Evolutionary conservation across 2,329 filamentous ascomycete genomes (phyloP), one percentile per base, ranked within the genome.

Genomic region (Periglandula ipomoeae): DNA sequence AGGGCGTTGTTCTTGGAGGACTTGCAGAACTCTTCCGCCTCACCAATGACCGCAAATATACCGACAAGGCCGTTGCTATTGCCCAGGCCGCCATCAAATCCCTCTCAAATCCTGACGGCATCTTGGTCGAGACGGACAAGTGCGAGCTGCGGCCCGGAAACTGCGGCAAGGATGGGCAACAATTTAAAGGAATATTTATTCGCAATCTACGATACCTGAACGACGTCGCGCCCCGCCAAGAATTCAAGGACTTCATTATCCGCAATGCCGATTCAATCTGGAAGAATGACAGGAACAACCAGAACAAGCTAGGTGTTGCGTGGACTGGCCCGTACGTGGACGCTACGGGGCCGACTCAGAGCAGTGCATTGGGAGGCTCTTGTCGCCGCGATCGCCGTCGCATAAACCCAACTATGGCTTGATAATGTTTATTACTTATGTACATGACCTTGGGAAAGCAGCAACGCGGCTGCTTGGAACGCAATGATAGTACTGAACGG

Each of bases 131-230:
- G 56, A 56, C 58, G 8, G 64, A 63, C 52, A 54, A 61, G 32
- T 69, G 66, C 49, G 66, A 69, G 51, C 57, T 60, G 17, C 50
- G 54, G 13, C 45, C 53, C 8, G 61, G 61, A 37, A 55, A 67
- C 53, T 77, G 71, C 47, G 70, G 67, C 10, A 61, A 58, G 17
- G 75, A 82, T 51, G 75, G 71, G 1, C 71, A 77, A 30, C 80
- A 85, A 58, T 89, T 88, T 73, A 88, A 89, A 64, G 85, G 85
- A 3, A 70, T 87, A 32, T 86, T 87, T 53, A 71, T 78, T 15
- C 74, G 82, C 19, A 85, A 85, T 58, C 65, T 89, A 19, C 70
- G 73, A 30, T 74, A 76, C 48, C 63, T 89, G 30, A 70, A 84
- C 20, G 58, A 65, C 1, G 74, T 64, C 3, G 72, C 71, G 1